A percentile compares a stretch with the other conserved stretches of the same genome.
phyloP scores from a whole-genome alignment of 2,329 filamentous ascomycete genomes.

The Claviceps sorghi region DNA sequence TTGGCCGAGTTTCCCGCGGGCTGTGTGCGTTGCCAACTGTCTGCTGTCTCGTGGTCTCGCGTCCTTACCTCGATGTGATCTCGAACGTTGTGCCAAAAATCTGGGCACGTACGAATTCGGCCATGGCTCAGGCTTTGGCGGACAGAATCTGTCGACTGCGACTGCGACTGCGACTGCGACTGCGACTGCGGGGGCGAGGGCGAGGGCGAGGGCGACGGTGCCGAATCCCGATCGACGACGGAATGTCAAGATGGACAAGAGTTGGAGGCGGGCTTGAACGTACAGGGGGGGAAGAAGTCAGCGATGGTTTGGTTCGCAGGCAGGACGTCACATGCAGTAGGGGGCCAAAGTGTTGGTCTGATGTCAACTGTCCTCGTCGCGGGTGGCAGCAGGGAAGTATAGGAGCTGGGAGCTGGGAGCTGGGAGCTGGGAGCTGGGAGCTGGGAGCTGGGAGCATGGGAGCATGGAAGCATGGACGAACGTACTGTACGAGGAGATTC shows the following conservation, averaged over 20 bases:
- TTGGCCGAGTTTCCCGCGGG: not conserved
- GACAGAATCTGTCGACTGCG: not conserved
- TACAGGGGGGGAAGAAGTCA: not conserved
- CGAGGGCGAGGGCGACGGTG: no score
- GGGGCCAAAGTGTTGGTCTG: not conserved
- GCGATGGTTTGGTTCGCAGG: not conserved
- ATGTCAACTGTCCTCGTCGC: not conserved
- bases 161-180: not conserved
- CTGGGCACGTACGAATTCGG: conserved; percentile 97
- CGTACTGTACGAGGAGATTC: conserved; percentile 1
- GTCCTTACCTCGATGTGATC: conserved; percentile 85
- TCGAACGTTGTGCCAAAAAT: conserved; percentile 99
- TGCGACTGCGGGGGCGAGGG: no score
- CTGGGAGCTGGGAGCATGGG: no score
- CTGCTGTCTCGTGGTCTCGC: no score
- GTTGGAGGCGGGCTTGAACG: not conserved
- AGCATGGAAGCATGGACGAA: not conserved
- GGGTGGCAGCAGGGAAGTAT: no score
- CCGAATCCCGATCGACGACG: not conserved
- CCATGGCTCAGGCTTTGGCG: conserved; percentile 44
- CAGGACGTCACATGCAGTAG: not conserved
- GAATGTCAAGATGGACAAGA: not conserved
- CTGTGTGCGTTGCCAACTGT: not conserved
- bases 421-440: no score
- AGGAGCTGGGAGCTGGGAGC: no score